Conservation (phyloP, 345 rosid genomes). For the Gossypium thurberi region DNA sequence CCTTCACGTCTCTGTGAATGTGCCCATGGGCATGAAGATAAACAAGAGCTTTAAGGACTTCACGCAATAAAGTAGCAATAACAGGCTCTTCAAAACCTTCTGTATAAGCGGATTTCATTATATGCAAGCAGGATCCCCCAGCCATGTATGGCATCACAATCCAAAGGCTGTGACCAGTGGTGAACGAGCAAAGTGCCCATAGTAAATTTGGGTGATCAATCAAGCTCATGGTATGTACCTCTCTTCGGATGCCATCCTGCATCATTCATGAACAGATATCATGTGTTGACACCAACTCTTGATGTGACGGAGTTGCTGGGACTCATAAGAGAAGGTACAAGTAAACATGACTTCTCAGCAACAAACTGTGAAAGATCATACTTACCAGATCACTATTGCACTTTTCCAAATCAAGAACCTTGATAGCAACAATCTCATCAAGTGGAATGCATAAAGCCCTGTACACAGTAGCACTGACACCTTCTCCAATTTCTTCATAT, state of each 20-base stretch:
- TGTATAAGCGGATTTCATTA: conserved; percentile 69
- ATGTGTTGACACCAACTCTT: not conserved
- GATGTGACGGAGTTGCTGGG: not conserved
- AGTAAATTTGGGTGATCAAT: conserved; percentile 81
- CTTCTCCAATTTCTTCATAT: conserved; percentile 96
- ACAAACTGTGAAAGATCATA: conserved; percentile 3
- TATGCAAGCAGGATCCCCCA: conserved; percentile 95
- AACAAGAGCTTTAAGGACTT: conserved; percentile 91
- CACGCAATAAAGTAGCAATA: conserved; percentile 78
- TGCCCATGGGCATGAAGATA: conserved; percentile 93
- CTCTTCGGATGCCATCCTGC: conserved; percentile 94
- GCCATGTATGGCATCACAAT: conserved; percentile 99
- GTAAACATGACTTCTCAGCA: conserved; percentile 9
- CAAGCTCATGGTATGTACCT: conserved; percentile 93
- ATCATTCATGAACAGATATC: conserved; percentile 14
- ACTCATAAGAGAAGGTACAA: conserved; percentile 1
- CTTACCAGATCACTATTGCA: conserved; percentile 93
- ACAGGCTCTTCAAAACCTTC: conserved; percentile 98
- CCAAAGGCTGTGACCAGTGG: conserved; percentile 78
- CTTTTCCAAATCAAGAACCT: conserved; percentile 94
- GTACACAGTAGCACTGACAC: conserved; percentile 86
- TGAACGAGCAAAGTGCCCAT: conserved; percentile 88
- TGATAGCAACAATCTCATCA: conserved; percentile 80
- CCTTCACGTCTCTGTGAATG: conserved; percentile 98
- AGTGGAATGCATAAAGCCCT: conserved; percentile 92